A percentile compares a stretch with the other conserved stretches of the same genome.
phyloP scores from a whole-genome alignment of 352 stramenopile genomes.

The Phytophthora litchii region DNA sequence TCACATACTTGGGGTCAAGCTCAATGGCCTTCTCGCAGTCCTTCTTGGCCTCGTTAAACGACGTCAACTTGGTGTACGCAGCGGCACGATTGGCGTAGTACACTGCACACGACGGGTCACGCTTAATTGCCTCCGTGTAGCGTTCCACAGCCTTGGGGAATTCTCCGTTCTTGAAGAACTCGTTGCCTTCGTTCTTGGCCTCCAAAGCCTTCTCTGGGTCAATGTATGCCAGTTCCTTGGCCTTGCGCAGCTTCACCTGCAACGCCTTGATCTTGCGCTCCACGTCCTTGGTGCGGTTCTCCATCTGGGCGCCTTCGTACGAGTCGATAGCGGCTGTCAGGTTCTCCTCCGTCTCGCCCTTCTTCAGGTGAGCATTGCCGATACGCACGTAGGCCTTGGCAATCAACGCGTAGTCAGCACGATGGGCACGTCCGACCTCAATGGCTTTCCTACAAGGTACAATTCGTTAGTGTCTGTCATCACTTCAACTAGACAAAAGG shows the following conservation, averaged over 20 bases:
- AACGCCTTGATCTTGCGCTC: conserved; percentile 96
- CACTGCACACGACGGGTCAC: conserved; percentile 96
- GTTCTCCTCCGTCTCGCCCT: conserved; percentile 90
- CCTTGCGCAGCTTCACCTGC: conserved; percentile 96
- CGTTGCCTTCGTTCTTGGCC: conserved; percentile 99
- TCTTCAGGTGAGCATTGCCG: conserved; percentile 97
- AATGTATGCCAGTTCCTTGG: conserved; percentile 94
- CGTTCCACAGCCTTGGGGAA: conserved; percentile 94
- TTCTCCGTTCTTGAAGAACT: conserved; percentile 96
- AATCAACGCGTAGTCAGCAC: conserved; percentile 95
- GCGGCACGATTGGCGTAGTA: conserved; percentile 99
- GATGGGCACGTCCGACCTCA: conserved; percentile 94
- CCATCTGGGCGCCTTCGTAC: conserved; percentile 88
- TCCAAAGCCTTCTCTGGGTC: conserved; percentile 97
- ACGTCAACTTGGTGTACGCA: conserved; percentile 98
- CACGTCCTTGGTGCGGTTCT: conserved; percentile 92
- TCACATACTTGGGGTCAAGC: conserved; percentile 99
- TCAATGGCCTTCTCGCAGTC: conserved; percentile 98
- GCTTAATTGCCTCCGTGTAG: conserved; percentile 99
- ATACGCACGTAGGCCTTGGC: conserved; percentile 96
- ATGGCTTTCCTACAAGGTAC: conserved; percentile 87
- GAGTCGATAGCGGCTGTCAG: conserved; percentile 83
- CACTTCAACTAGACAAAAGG: conserved; percentile 3
- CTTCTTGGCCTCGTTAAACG: conserved; percentile 90
- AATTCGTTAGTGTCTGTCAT: background rate